phyloP scores from a whole-genome alignment of 2,329 filamentous ascomycete species.

The Hymenoscyphus scutula region DNA sequence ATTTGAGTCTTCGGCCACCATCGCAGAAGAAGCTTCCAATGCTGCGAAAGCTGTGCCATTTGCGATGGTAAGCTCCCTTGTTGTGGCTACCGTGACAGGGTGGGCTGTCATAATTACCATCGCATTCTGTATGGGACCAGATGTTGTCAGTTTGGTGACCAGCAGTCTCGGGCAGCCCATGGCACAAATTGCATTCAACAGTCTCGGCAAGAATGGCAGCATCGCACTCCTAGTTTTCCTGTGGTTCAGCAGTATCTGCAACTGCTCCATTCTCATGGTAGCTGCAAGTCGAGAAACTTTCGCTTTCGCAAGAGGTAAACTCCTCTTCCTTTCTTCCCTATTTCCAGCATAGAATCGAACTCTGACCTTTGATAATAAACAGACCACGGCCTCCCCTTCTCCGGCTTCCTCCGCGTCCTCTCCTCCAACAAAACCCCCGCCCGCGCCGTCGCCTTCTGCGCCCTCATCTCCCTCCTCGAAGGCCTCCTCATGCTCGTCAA shows the following conservation, averaged over 20 bases:
- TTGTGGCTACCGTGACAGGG: conserved; percentile 42
- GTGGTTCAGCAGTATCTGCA: conserved; percentile 33
- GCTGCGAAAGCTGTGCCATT: conserved; percentile 36
- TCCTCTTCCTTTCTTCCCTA: neutral
- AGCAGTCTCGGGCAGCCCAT: conserved; percentile 51
- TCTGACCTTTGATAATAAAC: too few relatives aligned
- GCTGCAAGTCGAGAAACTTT: conserved; percentile 35
- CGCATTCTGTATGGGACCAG: conserved; percentile 52
- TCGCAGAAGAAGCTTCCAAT: conserved; percentile 36
- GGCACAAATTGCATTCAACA: conserved; percentile 57
- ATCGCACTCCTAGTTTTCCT: conserved; percentile 39
- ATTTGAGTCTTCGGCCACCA: conserved; percentile 35
- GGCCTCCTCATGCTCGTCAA: conserved; percentile 38
- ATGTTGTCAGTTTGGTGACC: conserved; percentile 45
- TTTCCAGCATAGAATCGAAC: neutral
- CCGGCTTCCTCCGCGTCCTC: conserved; percentile 32
- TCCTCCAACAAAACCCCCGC: conserved; percentile 33
- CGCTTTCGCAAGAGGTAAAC: conserved; percentile 34
- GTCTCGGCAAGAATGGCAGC: conserved; percentile 50
- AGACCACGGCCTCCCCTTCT: conserved; percentile 37
- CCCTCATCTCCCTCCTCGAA: conserved; percentile 30
- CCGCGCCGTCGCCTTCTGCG: conserved; percentile 34
- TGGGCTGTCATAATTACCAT: conserved; percentile 58
- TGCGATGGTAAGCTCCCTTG: conserved; percentile 34
- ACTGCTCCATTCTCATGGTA: conserved; percentile 37